Evolutionary conservation across 1,284 basidiomycete species (phyloP), one percentile per base, ranked within the genome.

Genomic region (Trametes versicolor): DNA sequence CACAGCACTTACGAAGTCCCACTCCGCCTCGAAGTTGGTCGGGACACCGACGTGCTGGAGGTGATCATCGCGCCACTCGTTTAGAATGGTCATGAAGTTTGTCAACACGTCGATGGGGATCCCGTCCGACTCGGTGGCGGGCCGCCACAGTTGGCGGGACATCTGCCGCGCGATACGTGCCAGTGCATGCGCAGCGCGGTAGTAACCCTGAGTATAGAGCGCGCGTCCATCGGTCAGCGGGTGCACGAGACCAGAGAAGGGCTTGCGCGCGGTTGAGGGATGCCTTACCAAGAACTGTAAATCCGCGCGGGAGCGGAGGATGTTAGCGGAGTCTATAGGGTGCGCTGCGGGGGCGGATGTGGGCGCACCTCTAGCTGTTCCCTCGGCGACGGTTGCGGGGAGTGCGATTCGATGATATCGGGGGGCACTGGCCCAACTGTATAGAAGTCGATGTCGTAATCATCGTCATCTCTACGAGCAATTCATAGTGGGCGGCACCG

Each of bases 1-100:
- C 32, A 92, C 87, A 1, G 88, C 95, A 50, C 92, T 91, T 39
- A 95, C 88, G 73, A 97, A 98, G 73, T 96, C 94, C 95, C 96
- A 97, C 65, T 91, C 87, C 2, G 87, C 85, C 57, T 92, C 90
- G 78, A 94, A 93, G 73, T 92, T 90, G 61, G 85, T 87, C 2
- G 95, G 95, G 29, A 97, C 93, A 19, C 95, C 95, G 23, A 97
- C 92, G 58, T 85, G 84, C 39, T 84, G 83, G 23, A 97, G 85
- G 73, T 92, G 91, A 43, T 88, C 81, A 29, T 90, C 88, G 59
- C 91, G 84, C 95, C 95, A 98, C 53, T 87, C 82, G 59, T 83
- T 81, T 32, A 95, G 83, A n/a, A 85, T 79, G 21, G 81, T 79
- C 23, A 89, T 86, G 70, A 94, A 85, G 4, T 78, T 80, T 58